These are phyloP conservation scores for Diaporthe sp. DNA, from an alignment of 2,329 filamentous ascomycete genomes.

Conservation along the genomic window DNA sequence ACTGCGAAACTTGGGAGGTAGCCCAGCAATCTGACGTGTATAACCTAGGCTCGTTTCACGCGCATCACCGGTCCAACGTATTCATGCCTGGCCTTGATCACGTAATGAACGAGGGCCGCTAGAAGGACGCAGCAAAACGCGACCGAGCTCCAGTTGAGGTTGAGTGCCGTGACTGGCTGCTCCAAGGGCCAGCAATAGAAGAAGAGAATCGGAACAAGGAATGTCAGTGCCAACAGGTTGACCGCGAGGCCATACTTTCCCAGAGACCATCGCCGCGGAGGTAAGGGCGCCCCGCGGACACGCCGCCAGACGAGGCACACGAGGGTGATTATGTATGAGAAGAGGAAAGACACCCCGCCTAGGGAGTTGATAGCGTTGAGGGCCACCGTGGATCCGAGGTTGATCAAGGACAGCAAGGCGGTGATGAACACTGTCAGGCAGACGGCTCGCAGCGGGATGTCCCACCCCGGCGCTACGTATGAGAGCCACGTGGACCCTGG, in stretches of 20 bases:
- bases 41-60: not conserved
- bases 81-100: constrained; percentile 1
- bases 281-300: not conserved
- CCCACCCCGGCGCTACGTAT: not conserved
- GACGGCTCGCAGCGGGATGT: constrained; percentile 2
- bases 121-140: not conserved
- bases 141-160: constrained; percentile 26
- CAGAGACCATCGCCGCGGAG: constrained; percentile 5
- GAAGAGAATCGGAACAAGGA: not conserved
- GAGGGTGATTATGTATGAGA: constrained; percentile 18
- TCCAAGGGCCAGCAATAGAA: constrained; percentile 21
- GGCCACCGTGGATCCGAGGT: not conserved
- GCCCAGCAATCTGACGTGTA: not conserved
- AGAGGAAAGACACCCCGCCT: not conserved
- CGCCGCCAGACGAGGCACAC: constrained; percentile 10
- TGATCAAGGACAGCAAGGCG: not conserved
- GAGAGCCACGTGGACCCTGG: constrained; percentile 21
- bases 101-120: not conserved
- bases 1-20: not conserved
- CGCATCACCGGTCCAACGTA: constrained; percentile 20
- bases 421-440: constrained; percentile 12
- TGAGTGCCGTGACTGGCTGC: constrained; percentile 3
- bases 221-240: not conserved
- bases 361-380: constrained; percentile 21
- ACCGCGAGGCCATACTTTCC: not conserved